Evolutionary conservation across 495 filamentous ascomycete species (phyloP).

Genomic region (Patellaria atrata): DNA sequence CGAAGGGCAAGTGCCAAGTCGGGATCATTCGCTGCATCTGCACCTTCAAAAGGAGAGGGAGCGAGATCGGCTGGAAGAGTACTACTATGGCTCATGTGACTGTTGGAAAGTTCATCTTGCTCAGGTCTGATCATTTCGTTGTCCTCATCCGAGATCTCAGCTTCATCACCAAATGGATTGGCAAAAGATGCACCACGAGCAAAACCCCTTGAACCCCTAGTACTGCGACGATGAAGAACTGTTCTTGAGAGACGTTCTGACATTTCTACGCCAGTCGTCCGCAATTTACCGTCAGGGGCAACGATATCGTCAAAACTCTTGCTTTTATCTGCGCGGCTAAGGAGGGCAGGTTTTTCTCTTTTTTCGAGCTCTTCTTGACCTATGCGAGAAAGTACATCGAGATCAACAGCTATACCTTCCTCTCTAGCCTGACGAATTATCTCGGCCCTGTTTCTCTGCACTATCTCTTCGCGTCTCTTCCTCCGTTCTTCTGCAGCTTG

Average conservation of each 20-base stretch:
- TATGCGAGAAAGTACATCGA: conserved; percentile 19
- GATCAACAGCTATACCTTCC: conserved; percentile 32
- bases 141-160: too few relatives aligned
- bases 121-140: too few relatives aligned
- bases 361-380: conserved; percentile 14
- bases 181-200: conserved; percentile 35
- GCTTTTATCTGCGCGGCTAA: conserved; percentile 7
- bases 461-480: conserved; percentile 55
- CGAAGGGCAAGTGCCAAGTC: too few relatives aligned
- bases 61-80: too few relatives aligned
- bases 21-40: too few relatives aligned
- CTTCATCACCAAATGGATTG: conserved; percentile 50
- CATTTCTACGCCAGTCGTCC: too few relatives aligned
- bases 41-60: too few relatives aligned
- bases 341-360: conserved; percentile 4
- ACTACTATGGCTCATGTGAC: too few relatives aligned
- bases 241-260: too few relatives aligned
- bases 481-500: conserved; percentile 58
- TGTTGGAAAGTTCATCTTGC: too few relatives aligned
- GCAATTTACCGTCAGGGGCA: conserved; percentile 37
- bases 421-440: conserved; percentile 27
- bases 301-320: conserved; percentile 41
- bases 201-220: conserved; percentile 38
- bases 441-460: conserved; percentile 44
- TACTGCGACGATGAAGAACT: too few relatives aligned